Evolutionary conservation across 331 rosid genomes (phyloP), one percentile per base, ranked within the genome.

Genomic region (Pyracantha coccinea): DNA sequence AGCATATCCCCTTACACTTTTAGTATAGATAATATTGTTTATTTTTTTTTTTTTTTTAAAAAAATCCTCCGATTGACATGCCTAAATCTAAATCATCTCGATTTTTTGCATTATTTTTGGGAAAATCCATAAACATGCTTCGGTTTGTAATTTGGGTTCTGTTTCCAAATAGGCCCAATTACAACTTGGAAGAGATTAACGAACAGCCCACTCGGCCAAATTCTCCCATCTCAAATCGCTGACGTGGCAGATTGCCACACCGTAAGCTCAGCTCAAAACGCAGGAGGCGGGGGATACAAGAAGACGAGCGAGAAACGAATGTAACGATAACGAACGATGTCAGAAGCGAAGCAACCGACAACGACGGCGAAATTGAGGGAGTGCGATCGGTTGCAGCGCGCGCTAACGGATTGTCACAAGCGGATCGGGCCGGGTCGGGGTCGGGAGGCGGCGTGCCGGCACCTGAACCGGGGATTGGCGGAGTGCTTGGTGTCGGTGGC

Each of bases 381-480:
- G 58, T 93, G 96, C 88, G 85, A 78, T 32, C 70, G 86, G 64
- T 69, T 89, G 38, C 86, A 88, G 60, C 73, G 79, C 27, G 90
- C 96, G 35, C 78, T 91, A 25, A 47, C 16, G 47, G 93, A 93
- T 24, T 91, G 97, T 78, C 94, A 89, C 88, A 82, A 86, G 67
- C 89, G 94, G 62, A 52, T 89, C 0, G 28, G 82, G 0, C 92
- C 84, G 0, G 91, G 92, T 52, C 81, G 11, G 45, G 88, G 65
- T 8, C 87, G 91, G 1, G 75, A 87, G 19, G 61, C 86, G 14
- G 95, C 85, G 14, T 93, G 97, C 79, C 89, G 92, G 23, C 96
- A 89, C 80, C 87, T 93, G 15, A 93, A 88, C 87, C 87, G 85
- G 38, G 88, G 90, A 4, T 59, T 91, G 45, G 97, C 94, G 11